Conservation (phyloP, 1,139 yeast genomes). For the Lodderomyces oxycetoniae region DNA sequence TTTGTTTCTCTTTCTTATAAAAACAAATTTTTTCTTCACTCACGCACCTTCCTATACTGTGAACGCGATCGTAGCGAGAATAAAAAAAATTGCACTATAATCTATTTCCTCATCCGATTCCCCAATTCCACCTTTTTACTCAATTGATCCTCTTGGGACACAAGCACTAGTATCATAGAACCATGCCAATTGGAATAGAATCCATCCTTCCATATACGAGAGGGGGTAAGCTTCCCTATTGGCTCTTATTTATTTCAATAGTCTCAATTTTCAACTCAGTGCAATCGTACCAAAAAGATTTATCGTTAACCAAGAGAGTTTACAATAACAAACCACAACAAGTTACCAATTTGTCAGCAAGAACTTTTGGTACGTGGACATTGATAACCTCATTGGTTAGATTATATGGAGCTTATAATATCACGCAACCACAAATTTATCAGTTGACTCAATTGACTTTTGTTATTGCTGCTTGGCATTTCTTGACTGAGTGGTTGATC, state of each 20-base stretch:
- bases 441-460: conserved; percentile 81
- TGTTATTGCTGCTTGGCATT: conserved; percentile 78
- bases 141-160: conserved; percentile 19
- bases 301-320: conserved; percentile 70
- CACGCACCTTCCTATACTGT: no score
- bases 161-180: conserved; percentile 1
- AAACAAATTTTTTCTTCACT: no score
- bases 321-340: conserved; percentile 46
- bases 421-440: conserved; percentile 63
- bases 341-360: conserved; percentile 74
- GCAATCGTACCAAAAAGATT: conserved; percentile 59
- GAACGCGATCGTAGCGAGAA: no score
- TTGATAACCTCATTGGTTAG: conserved; percentile 79
- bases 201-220: conserved; percentile 23
- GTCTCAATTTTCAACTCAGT: conserved; percentile 87
- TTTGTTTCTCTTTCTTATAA: neutral
- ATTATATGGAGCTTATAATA: conserved; percentile 78
- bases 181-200: conserved; percentile 2
- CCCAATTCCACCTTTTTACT: conserved; percentile 17
- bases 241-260: conserved; percentile 62
- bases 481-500: conserved; percentile 75
- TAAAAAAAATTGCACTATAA: no score
- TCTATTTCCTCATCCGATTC: conserved; percentile 11
- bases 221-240: conserved; percentile 42
- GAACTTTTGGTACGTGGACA: conserved; percentile 99